Evolutionary conservation across 2,329 filamentous ascomycete genomes (phyloP).

Genomic region (Colletotrichum chrysophilum): DNA sequence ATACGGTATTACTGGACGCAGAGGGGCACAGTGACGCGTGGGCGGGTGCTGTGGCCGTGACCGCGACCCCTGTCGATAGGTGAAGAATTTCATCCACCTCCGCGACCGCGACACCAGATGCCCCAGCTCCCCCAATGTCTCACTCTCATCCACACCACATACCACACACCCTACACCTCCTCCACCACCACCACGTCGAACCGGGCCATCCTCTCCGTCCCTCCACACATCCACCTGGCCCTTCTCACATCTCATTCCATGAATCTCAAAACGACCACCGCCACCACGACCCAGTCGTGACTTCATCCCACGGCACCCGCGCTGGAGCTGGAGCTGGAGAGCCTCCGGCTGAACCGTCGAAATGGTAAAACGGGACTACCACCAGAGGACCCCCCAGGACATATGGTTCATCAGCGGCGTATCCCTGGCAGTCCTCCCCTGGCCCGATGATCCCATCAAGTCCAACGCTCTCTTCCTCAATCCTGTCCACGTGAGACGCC

Average conservation of each 20-base stretch:
- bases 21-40: neutral
- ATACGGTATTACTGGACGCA: neutral
- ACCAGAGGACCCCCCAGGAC: neutral
- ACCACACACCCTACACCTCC: neutral
- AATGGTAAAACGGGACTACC: neutral
- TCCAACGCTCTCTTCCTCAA: neutral
- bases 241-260: neutral
- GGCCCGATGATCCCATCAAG: neutral
- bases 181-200: neutral
- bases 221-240: neutral
- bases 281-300: neutral
- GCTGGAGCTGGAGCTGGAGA: neutral
- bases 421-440: neutral
- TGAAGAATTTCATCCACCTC: neutral
- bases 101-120: neutral
- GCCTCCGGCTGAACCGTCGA: neutral
- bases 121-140: neutral
- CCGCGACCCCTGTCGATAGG: neutral
- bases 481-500: neutral
- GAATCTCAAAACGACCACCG: neutral
- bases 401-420: neutral
- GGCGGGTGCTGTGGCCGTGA: neutral
- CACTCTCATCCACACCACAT: neutral
- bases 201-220: neutral
- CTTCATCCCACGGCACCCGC: neutral